Evolutionary conservation across 805 yeast species (phyloP).

Genomic region (Candida alai): DNA sequence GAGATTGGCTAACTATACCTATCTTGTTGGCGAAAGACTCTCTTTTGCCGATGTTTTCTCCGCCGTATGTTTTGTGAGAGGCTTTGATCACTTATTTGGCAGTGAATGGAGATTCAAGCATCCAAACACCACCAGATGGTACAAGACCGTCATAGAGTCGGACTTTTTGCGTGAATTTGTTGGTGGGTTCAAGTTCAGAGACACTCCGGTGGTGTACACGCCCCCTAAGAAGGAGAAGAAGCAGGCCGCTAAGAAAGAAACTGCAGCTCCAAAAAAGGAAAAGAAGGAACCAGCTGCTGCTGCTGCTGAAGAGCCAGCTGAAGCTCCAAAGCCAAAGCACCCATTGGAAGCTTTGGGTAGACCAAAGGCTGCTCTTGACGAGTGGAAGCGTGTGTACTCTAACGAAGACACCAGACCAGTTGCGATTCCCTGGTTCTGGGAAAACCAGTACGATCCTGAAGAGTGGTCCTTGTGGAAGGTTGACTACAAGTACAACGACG

Average conservation of each 20-base stretch:
- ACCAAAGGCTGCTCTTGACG: constrained; percentile 68
- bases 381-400: constrained; percentile 95
- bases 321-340: constrained; percentile 80
- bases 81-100: constrained; percentile 59
- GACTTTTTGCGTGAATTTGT: constrained; percentile 47
- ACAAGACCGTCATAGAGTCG: constrained; percentile 46
- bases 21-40: constrained; percentile 60
- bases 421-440: constrained; percentile 98
- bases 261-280: constrained; percentile 37
- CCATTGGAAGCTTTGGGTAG: constrained; percentile 85
- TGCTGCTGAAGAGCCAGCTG: constrained; percentile 41
- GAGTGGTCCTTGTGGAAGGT: constrained; percentile 97
- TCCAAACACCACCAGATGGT: constrained; percentile 73
- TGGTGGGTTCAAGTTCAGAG: constrained; percentile 54
- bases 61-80: constrained; percentile 49
- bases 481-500: constrained; percentile 96
- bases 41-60: constrained; percentile 57
- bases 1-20: constrained; percentile 58
- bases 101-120: constrained; percentile 56
- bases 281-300: constrained; percentile 30
- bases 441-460: constrained; percentile 77
- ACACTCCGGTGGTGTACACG: constrained; percentile 60
- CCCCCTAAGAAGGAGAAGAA: constrained; percentile 77
- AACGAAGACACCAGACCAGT: constrained; percentile 94
- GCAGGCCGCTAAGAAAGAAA: constrained; percentile 40